These are phyloP conservation scores for Ilyonectria robusta DNA, from an alignment of 2,329 filamentous ascomycete species.

Conservation along the genomic window DNA sequence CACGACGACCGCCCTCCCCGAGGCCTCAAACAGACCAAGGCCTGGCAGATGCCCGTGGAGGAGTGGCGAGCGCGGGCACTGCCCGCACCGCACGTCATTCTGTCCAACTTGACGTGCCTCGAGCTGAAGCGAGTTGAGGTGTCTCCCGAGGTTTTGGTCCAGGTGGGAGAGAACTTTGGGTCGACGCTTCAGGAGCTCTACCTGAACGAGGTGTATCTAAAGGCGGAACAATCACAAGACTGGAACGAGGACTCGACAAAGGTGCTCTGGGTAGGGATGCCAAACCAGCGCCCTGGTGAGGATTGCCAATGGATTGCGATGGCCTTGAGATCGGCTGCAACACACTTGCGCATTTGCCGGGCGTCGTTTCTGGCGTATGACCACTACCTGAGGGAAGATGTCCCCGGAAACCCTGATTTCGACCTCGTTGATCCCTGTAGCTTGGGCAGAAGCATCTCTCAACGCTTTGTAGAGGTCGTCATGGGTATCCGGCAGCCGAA, in stretches of 20 bases:
- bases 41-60: slow-evolving; percentile 52
- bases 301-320: slow-evolving; percentile 60
- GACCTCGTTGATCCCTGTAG: slow-evolving; percentile 60
- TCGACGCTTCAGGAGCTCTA: slow-evolving; percentile 60
- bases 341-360: slow-evolving; percentile 58
- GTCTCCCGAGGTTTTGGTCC: slow-evolving; percentile 53
- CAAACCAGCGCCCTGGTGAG: slow-evolving; percentile 56
- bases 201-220: slow-evolving; percentile 62
- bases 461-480: slow-evolving; percentile 63
- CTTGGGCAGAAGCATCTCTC: slow-evolving; percentile 57
- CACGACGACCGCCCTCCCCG: slow-evolving; percentile 55
- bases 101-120: slow-evolving; percentile 57
- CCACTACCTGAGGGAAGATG: slow-evolving; percentile 54
- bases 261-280: slow-evolving; percentile 62
- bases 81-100: slow-evolving; percentile 54
- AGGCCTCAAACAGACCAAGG: slow-evolving; percentile 56
- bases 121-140: slow-evolving; percentile 62
- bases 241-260: slow-evolving; percentile 52
- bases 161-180: slow-evolving; percentile 53
- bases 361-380: slow-evolving; percentile 62
- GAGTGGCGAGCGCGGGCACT: slow-evolving; percentile 59
- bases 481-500: slow-evolving; percentile 57
- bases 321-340: slow-evolving; percentile 54
- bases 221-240: slow-evolving; percentile 54
- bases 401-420: slow-evolving; percentile 50